Evolutionary conservation across 805 yeast genomes (phyloP), one percentile per base, ranked within the genome.

Genomic region (Candida chauliodis): DNA sequence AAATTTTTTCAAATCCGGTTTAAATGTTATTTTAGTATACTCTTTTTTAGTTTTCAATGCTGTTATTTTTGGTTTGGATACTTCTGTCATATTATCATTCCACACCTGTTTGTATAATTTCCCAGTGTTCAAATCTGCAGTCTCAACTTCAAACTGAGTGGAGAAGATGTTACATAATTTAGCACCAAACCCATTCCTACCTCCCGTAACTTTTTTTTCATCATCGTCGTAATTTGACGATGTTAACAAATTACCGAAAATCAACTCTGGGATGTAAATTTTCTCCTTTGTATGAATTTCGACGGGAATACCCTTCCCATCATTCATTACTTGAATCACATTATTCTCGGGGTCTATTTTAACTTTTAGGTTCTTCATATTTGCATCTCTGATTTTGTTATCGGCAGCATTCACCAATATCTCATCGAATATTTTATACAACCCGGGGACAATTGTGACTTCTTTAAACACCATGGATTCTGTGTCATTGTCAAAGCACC

Each of bases 101-200:
- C 99, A 93, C 2, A 76, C 75, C 58, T 93, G 99, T 25, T 71
- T 69, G 56, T 93, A 93, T 30, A 75, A 63, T 52, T 77, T 73
- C 37, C 75, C 81, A 8, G 71, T 66, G 31, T 57, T 62, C 37
- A 79, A 74, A 60, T 93, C 96, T 14, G 95, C 91, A 5, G 99
- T 93, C 58, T 89, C 96, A 20, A 93, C 74, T 10, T 71, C 75
- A 56, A 93, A 93, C 52, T 84, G 82, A 3, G 89, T 84, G 18
- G 96, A 88, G 60, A 91, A 93, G 45, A 93, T 93, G 60, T 93
- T 93, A 77, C 99, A 93, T 40, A 93, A 69, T 58, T 93, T 93
- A 34, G 99, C 99, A 63, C 99, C 99, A 57, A 81, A 93, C 46
- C 99, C 99, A 58, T 93, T 93, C 70, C 99, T 80, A 61, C 99